Evolutionary conservation across 768 basidiomycete species (phyloP).

Genomic region (Candolleomyces efflorescens): DNA sequence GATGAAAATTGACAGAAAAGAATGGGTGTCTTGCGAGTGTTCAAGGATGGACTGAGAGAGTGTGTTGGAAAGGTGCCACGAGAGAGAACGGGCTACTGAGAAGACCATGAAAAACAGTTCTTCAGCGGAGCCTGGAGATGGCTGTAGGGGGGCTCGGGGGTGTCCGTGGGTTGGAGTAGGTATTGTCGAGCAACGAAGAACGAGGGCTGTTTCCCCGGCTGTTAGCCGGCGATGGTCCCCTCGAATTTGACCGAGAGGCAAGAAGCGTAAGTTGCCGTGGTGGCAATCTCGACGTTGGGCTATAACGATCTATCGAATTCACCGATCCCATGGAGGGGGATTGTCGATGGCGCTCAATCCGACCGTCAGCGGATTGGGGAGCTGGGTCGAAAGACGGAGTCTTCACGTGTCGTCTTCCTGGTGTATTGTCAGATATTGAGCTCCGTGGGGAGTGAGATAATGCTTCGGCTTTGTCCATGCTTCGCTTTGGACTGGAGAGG

Average conservation of each 20-base stretch:
- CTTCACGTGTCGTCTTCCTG: background rate
- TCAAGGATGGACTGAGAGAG: too few species aligned
- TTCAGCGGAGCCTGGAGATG: background rate
- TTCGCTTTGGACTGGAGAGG: conserved; percentile 1
- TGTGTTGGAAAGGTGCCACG: background rate
- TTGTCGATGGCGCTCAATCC: background rate
- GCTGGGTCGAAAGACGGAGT: background rate
- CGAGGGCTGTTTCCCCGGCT: background rate
- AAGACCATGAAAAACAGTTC: too few species aligned
- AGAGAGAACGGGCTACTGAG: too few species aligned
- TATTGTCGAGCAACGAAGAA: too few species aligned
- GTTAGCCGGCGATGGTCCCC: background rate
- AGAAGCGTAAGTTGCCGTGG: background rate
- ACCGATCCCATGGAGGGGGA: background rate
- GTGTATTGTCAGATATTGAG: background rate
- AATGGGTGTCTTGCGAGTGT: background rate
- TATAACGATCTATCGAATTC: background rate
- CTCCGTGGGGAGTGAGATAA: conserved; percentile 1
- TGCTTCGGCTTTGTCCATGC: conserved; percentile 5
- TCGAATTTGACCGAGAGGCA: background rate
- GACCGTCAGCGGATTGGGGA: background rate
- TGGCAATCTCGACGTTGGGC: background rate
- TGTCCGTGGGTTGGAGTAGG: conserved; percentile 1
- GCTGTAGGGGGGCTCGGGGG: conserved; percentile 5
- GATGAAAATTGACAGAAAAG: background rate